Base-by-base conservation (phyloP, 2,329 filamentous ascomycete species). In the Fusarium clavum region DNA sequence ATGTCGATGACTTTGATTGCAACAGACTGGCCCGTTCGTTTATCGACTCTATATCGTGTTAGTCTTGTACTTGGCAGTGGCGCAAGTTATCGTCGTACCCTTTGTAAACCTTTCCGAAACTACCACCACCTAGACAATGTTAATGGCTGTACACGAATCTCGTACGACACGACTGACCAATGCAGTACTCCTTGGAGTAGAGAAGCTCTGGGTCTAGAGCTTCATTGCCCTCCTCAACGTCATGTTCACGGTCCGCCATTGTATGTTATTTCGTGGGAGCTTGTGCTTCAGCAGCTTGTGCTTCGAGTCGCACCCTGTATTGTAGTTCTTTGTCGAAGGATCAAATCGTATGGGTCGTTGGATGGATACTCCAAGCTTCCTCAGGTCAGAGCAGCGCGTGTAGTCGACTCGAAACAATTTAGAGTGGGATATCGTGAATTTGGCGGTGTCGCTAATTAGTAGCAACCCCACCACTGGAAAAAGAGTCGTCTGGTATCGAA, bases 1-100 rank as follows among this genome's bases (percentile, higher is more conserved):
- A 99, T 96, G 77, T 99, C 96, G 79, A 99, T 98, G 76, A 99
- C 87, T 82, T 99, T 99, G 85, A 99, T 99, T 29, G 96, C 96
- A 53, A 99, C 96, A 14, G 95, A 91, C 77, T 97, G 92, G 40
- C 96, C 96, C 20, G 92, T 97, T 54, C 93, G 90, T 78, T 96
- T 97, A 83, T 98, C 95, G 72, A 98, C 93, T 63, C 92, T 96
- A 73, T n/a, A 27, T 25, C 32, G 38, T 32, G 55, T 72, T 53
- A 73, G 71, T 22, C n/a, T 29, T 16, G 11, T 5, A 1, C 14
- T 30, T 13, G 22, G 6, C 5, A 14, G 20, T n/a, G 7, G 24
- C n/a, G 18, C 24, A 38, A 47, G n/a, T 47, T 13, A 24, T 65
- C 43, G 55, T 53, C 65, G 48, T 85, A 94, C 93, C 96, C 96